A percentile compares a stretch with the other conserved stretches of the same genome.
phyloP scores from a whole-genome alignment of 2,329 filamentous ascomycete genomes.

The Alternaria sp. region DNA sequence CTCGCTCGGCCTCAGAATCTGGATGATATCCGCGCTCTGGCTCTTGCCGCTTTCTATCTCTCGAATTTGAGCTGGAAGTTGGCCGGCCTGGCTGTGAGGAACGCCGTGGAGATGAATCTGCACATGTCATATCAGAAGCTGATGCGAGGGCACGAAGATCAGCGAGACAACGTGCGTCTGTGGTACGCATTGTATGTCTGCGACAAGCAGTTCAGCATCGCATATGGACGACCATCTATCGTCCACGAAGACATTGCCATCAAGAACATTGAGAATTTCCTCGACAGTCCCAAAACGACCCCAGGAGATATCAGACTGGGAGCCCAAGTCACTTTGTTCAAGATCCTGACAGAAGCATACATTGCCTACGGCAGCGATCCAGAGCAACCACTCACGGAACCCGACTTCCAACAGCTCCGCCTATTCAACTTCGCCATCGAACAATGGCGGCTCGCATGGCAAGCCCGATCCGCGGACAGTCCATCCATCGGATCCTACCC shows the following conservation, averaged over 20 bases:
- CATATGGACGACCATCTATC: slow-evolving; percentile 50
- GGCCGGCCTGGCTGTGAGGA: slow-evolving; percentile 48
- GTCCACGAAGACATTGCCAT: slow-evolving; percentile 49
- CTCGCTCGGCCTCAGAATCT: slow-evolving; percentile 46
- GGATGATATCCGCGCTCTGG: slow-evolving; percentile 48
- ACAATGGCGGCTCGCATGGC: slow-evolving; percentile 51
- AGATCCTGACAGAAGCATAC: slow-evolving; percentile 44
- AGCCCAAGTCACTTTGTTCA: slow-evolving; percentile 42
- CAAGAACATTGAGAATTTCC: slow-evolving; percentile 44
- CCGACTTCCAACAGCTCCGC: slow-evolving; percentile 48
- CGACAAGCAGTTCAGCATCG: slow-evolving; percentile 51
- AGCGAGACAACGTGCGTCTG: slow-evolving; percentile 46
- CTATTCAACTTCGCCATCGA: slow-evolving; percentile 54
- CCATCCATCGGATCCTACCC: slow-evolving; percentile 45
- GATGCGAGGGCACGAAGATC: slow-evolving; percentile 41
- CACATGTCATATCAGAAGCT: slow-evolving; percentile 48
- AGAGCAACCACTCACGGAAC: slow-evolving; percentile 45
- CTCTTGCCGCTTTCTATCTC: slow-evolving; percentile 50
- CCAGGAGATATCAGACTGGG: slow-evolving; percentile 39
- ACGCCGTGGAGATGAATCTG: slow-evolving; percentile 50
- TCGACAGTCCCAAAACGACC: slow-evolving; percentile 35
- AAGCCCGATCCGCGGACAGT: slow-evolving; percentile 39
- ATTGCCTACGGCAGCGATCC: slow-evolving; percentile 41
- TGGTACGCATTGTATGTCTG: slow-evolving; percentile 51
- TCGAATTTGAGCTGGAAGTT: slow-evolving; percentile 51